Conservation (phyloP, 352 stramenopile species). For the Phytophthora ohioensis region DNA sequence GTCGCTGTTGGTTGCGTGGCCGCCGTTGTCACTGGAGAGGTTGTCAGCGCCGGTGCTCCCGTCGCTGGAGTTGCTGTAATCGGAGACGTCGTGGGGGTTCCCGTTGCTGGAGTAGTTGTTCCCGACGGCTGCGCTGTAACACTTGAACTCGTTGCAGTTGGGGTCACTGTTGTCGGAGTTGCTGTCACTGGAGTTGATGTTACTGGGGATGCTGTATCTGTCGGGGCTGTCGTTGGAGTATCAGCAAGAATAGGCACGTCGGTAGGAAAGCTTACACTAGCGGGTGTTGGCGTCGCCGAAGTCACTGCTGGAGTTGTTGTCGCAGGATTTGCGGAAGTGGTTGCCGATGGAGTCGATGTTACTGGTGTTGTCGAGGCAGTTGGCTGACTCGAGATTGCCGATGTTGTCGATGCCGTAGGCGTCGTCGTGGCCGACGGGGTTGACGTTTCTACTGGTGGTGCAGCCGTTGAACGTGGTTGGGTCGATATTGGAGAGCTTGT, state of each 20-base stretch:
- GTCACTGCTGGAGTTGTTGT: slow-evolving; percentile 3
- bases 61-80: not conserved
- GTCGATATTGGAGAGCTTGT: slow-evolving; percentile 15
- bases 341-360: slow-evolving; percentile 2
- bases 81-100: not conserved
- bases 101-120: slow-evolving; percentile 1
- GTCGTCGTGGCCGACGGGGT: not conserved
- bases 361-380: not conserved
- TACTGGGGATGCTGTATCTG: slow-evolving; percentile 4
- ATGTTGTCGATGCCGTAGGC: not conserved
- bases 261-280: slow-evolving; percentile 1
- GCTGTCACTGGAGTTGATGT: slow-evolving; percentile 5
- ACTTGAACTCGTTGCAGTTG: not conserved
- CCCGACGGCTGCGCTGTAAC: no score
- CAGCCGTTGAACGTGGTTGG: slow-evolving; percentile 4
- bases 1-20: slow-evolving; percentile 3
- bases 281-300: not conserved
- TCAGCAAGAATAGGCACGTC: slow-evolving; percentile 26
- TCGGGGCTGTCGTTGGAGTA: slow-evolving; percentile 11
- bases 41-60: slow-evolving; percentile 6
- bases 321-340: slow-evolving; percentile 1
- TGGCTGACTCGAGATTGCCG: not conserved
- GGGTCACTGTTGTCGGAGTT: not conserved
- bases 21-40: slow-evolving; percentile 8
- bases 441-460: slow-evolving; percentile 1